These are phyloP conservation scores for Pseudoneurospora amorphoporcata DNA, from an alignment of 495 filamentous ascomycete species.

Conservation along the genomic window DNA sequence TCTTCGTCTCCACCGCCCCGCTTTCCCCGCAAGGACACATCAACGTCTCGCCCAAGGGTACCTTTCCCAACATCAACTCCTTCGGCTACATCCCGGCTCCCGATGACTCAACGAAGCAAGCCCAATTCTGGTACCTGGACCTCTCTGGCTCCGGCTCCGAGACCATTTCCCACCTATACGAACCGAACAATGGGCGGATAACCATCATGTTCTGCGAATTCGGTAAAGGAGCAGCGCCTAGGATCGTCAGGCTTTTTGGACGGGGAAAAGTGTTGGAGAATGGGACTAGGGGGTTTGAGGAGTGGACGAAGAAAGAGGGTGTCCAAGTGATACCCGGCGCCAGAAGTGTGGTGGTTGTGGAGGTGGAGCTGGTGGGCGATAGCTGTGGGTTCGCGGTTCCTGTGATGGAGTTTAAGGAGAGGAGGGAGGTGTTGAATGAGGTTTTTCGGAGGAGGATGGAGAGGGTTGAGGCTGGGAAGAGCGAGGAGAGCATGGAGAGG, in stretches of 20 bases:
- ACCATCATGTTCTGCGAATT: constrained; percentile 67
- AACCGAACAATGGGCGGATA: constrained; percentile 55
- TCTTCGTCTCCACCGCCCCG: constrained; percentile 60
- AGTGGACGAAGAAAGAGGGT: constrained; percentile 35
- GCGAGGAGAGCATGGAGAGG: constrained; percentile 41
- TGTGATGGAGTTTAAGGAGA: constrained; percentile 40
- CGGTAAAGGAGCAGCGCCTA: constrained; percentile 29
- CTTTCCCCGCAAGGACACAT: constrained; percentile 44
- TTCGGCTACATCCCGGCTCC: constrained; percentile 42
- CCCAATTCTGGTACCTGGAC: constrained; percentile 58
- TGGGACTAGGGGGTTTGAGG: constrained; percentile 35
- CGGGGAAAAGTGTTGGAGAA: constrained; percentile 54
- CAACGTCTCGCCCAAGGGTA: constrained; percentile 65
- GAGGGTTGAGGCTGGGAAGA: constrained; percentile 30
- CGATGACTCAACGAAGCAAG: constrained; percentile 11
- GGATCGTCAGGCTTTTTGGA: constrained; percentile 64
- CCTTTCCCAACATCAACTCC: constrained; percentile 25
- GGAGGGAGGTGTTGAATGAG: constrained; percentile 37
- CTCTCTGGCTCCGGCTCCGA: constrained; percentile 60
- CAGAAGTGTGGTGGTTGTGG: constrained; percentile 53
- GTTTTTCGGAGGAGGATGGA: constrained; percentile 35
- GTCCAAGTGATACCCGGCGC: constrained; percentile 35
- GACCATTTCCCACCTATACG: constrained; percentile 62
- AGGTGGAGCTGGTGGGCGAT: constrained; percentile 53
- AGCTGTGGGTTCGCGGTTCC: constrained; percentile 47